phyloP scores from a whole-genome alignment of 495 filamentous ascomycete genomes.

The Rhypophila decipiens region DNA sequence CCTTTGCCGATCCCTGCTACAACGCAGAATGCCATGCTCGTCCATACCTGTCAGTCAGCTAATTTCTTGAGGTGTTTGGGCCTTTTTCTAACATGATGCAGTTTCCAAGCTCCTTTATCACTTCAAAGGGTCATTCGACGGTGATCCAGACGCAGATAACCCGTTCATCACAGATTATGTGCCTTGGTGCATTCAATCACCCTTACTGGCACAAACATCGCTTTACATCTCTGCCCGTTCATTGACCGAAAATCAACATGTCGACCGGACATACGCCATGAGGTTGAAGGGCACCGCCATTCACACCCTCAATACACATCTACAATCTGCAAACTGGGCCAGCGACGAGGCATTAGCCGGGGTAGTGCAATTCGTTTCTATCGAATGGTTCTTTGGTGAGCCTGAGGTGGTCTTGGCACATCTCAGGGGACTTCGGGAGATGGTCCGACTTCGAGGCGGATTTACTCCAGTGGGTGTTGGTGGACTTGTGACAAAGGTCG shows the following conservation, averaged over 20 bases:
- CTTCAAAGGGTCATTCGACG: constrained; percentile 25
- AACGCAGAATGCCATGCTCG: constrained; percentile 11
- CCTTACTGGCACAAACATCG: constrained; percentile 13
- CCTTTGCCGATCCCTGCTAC: constrained; percentile 9
- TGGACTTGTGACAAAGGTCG: constrained; percentile 13
- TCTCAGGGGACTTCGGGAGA: constrained; percentile 16
- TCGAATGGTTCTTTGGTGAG: constrained; percentile 20
- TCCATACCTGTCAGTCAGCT: constrained; percentile 7
- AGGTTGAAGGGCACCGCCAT: constrained; percentile 15
- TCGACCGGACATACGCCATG: constrained; percentile 12
- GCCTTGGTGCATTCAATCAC: constrained; percentile 17
- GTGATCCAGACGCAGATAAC: constrained; percentile 15
- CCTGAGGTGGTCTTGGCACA: constrained; percentile 15
- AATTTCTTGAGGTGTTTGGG: not conserved
- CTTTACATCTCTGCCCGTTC: constrained; percentile 17
- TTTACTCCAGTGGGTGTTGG: constrained; percentile 12
- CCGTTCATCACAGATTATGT: constrained; percentile 17
- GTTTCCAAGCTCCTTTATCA: constrained; percentile 48
- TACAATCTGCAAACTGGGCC: constrained; percentile 9
- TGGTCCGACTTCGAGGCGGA: constrained; percentile 16
- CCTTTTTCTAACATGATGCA: constrained; percentile 28
- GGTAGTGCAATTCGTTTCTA: constrained; percentile 17
- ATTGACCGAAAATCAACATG: constrained; percentile 11
- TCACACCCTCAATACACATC: constrained; percentile 14
- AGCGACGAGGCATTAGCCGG: constrained; percentile 16